A percentile compares a stretch with the other conserved stretches of the same genome.
Evolutionary conservation across 306 rosid genomes (phyloP).

Genomic region (Prunus mongolica): DNA sequence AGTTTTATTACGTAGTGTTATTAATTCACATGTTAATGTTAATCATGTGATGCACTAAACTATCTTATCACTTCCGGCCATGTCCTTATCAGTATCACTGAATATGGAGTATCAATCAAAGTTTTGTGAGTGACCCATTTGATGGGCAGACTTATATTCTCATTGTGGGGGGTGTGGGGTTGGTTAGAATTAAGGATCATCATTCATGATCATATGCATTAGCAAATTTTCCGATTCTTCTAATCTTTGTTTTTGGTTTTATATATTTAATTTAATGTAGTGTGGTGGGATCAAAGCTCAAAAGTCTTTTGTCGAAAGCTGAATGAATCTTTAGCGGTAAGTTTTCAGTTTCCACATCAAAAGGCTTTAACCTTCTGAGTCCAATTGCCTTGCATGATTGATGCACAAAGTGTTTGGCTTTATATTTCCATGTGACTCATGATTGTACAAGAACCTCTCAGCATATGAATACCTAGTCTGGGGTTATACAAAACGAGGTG

Average conservation of each 20-base stretch:
- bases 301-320: not conserved
- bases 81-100: not conserved
- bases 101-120: not conserved
- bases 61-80: not conserved
- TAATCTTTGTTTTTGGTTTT: not conserved
- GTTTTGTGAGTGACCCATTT: not conserved
- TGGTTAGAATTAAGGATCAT: not conserved
- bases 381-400: not conserved
- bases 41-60: not conserved
- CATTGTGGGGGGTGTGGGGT: not conserved
- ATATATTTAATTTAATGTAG: not conserved
- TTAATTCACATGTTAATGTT: not conserved
- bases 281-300: not conserved
- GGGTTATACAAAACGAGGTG: too few species aligned
- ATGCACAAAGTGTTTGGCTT: too few species aligned
- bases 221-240: not conserved
- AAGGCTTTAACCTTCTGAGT: not conserved
- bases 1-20: too few species aligned
- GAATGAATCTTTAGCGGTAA: not conserved
- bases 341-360: not conserved
- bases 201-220: not conserved
- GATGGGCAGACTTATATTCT: not conserved
- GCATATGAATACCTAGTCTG: too few species aligned
- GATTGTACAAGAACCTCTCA: too few species aligned
- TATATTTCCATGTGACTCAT: too few species aligned